Evolutionary conservation across 2,329 filamentous ascomycete genomes (phyloP).

Genomic region (Dryadomyces quercivorus): DNA sequence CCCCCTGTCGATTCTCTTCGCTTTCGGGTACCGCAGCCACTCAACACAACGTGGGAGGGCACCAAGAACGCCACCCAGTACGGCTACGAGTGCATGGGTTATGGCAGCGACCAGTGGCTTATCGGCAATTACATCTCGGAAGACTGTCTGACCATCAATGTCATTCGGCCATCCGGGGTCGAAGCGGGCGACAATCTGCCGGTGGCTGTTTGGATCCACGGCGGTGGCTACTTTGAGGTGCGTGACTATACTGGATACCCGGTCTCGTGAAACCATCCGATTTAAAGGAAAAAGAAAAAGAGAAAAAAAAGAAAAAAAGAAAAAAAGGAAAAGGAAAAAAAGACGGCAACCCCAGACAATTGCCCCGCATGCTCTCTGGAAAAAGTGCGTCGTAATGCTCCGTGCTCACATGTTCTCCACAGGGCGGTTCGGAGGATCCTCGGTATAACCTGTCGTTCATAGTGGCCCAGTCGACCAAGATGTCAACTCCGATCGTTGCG

Average conservation of each 20-base stretch:
- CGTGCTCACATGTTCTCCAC: too few species aligned
- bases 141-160: conserved; percentile 6
- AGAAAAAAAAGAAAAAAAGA: too few species aligned
- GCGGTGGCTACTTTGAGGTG: conserved; percentile 12
- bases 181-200: background rate
- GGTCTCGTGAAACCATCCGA: too few species aligned
- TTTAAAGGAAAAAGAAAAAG: too few species aligned
- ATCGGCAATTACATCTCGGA: conserved; percentile 5
- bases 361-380: too few species aligned
- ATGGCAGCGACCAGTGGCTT: conserved; percentile 14
- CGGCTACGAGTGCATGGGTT: conserved; percentile 35
- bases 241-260: too few species aligned
- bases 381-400: too few species aligned
- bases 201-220: conserved; percentile 3
- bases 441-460: conserved; percentile 49
- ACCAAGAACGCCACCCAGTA: conserved; percentile 29
- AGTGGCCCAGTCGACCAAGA: conserved; percentile 29
- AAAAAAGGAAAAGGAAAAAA: too few species aligned
- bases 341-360: too few species aligned
- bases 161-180: conserved; percentile 1
- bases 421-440: conserved; percentile 28
- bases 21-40: conserved; percentile 8
- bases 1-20: conserved; percentile 16
- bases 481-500: conserved; percentile 30
- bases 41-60: conserved; percentile 30